Conservation (phyloP, 2,329 filamentous ascomycete genomes). For the Penicillium sp. region DNA sequence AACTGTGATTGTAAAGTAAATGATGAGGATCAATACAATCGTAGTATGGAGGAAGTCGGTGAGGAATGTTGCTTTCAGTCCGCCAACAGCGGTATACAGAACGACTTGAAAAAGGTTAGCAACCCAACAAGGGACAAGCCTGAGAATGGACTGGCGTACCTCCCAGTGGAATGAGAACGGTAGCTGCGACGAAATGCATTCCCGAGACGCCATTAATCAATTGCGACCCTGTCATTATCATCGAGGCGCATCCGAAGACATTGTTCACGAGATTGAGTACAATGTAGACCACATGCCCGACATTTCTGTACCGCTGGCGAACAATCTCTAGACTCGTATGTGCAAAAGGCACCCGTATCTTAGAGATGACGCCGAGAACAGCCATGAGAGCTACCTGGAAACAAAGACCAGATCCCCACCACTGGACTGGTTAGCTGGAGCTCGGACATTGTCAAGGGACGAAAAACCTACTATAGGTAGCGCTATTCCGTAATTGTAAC, state of each 20-base stretch:
- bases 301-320: slow-evolving; percentile 45
- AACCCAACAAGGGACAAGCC: no score
- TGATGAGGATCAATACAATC: slow-evolving; percentile 47
- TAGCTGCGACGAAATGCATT: slow-evolving; percentile 48
- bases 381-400: slow-evolving; percentile 52
- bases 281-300: slow-evolving; percentile 42
- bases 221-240: slow-evolving; percentile 47
- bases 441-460: no score
- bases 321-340: slow-evolving; percentile 52
- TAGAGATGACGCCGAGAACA: slow-evolving; percentile 47
- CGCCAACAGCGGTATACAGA: slow-evolving; percentile 49
- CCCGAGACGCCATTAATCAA: slow-evolving; percentile 47
- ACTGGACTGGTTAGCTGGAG: no score
- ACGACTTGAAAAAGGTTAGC: no score
- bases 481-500: slow-evolving; percentile 35
- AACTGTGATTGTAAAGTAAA: slow-evolving; percentile 48
- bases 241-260: slow-evolving; percentile 44
- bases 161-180: slow-evolving; percentile 46
- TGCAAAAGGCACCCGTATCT: slow-evolving; percentile 49
- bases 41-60: slow-evolving; percentile 49
- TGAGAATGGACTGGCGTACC: no score
- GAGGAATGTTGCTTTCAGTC: slow-evolving; percentile 49
- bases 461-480: no score
- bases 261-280: slow-evolving; percentile 43
- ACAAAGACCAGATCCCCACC: slow-evolving; percentile 40